Evolutionary conservation across 768 basidiomycete species (phyloP).

Genomic region (Asterophora lycoperdoides): DNA sequence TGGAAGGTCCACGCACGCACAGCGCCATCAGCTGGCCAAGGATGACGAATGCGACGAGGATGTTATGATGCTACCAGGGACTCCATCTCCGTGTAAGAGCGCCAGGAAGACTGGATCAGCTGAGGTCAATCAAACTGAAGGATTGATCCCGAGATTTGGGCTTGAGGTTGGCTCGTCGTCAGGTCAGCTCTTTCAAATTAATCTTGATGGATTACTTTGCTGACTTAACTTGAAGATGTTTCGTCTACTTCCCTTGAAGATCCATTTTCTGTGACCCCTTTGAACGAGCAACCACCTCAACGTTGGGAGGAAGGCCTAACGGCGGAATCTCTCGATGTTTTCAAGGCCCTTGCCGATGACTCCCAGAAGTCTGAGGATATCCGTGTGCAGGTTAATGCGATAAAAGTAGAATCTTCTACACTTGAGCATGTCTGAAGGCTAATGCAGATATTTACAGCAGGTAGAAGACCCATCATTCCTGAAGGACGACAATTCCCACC

Average conservation of each 20-base stretch:
- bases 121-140: constrained; percentile 18
- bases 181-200: background rate
- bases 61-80: constrained; percentile 28
- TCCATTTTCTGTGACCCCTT: constrained; percentile 1
- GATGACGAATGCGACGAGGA: constrained; percentile 26
- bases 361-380: background rate
- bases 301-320: background rate
- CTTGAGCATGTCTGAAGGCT: background rate
- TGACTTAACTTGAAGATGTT: constrained; percentile 1
- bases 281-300: background rate
- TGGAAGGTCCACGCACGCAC: constrained; percentile 32
- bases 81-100: constrained; percentile 35
- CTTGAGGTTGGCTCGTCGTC: constrained; percentile 21
- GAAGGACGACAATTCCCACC: background rate
- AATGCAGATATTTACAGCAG: background rate
- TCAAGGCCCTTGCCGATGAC: background rate
- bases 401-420: background rate
- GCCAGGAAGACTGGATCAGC: constrained; percentile 4
- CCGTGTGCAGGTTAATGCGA: background rate
- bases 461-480: background rate
- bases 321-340: background rate
- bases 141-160: constrained; percentile 30
- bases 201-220: background rate
- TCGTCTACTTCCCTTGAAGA: constrained; percentile 4
- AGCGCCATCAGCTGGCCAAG: constrained; percentile 26